These are phyloP conservation scores for Cystofilobasidium ferigula DNA, from an alignment of 768 basidiomycete genomes.

Conservation along the genomic window DNA sequence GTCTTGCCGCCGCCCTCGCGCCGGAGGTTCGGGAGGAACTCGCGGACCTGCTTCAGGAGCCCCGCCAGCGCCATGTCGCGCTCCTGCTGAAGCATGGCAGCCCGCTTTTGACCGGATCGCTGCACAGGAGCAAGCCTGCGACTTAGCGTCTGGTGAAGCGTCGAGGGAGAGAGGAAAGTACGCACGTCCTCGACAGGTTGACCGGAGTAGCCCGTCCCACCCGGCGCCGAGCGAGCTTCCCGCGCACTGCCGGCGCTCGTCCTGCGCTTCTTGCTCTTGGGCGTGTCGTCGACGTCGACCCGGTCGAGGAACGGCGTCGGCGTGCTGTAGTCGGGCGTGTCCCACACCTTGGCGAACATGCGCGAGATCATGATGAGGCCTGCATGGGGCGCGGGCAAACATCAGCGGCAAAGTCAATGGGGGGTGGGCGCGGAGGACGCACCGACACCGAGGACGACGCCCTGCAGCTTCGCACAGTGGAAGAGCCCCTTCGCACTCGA, in stretches of 20 bases:
- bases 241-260: not conserved
- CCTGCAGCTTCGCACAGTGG: constrained; percentile 73
- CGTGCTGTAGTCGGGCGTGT: constrained; percentile 7
- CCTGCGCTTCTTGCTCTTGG: constrained; percentile 28
- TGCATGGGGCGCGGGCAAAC: not conserved
- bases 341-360: constrained; percentile 8
- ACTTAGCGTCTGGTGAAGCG: not conserved
- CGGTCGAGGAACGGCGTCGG: not conserved
- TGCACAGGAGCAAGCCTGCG: constrained; percentile 32
- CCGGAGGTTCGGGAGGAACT: constrained; percentile 70
- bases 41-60: constrained; percentile 60
- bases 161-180: constrained; percentile 15
- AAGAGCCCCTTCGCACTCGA: constrained; percentile 50
- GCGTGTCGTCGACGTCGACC: not conserved
- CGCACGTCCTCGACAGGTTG: constrained; percentile 73
- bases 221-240: constrained; percentile 43
- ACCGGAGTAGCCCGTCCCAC: constrained; percentile 62
- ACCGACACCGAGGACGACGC: constrained; percentile 80
- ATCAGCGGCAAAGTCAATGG: not conserved
- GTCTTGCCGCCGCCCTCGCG: constrained; percentile 63
- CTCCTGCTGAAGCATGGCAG: constrained; percentile 55
- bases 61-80: constrained; percentile 65
- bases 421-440: constrained; percentile 39
- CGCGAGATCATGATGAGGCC: constrained; percentile 26
- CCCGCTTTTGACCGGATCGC: constrained; percentile 71